Evolutionary conservation across 257 asterid species (phyloP).

Genomic region (Prunella vulgaris): DNA sequence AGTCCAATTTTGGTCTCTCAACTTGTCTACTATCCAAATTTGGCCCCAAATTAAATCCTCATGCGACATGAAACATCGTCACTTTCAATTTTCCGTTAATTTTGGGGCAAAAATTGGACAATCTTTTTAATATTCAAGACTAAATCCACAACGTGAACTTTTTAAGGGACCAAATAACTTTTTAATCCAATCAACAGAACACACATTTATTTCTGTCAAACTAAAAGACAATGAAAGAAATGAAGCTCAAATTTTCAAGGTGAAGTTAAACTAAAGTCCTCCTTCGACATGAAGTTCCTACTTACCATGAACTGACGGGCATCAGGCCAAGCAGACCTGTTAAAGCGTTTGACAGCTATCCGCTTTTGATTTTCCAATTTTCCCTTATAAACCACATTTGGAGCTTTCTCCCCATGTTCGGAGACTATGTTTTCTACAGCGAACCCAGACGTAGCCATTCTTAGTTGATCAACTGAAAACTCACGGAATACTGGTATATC

Average conservation of each 20-base stretch:
- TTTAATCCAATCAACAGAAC: neutral
- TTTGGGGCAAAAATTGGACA: neutral
- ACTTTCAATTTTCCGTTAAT: too few relatives aligned
- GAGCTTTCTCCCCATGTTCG: constrained; percentile 97
- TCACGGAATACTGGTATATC: constrained; percentile 82
- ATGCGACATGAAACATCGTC: neutral
- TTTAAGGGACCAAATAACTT: neutral
- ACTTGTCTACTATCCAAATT: neutral
- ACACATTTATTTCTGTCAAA: neutral
- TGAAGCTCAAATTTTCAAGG: neutral
- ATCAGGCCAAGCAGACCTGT: constrained; percentile 89
- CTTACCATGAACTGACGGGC: constrained; percentile 83
- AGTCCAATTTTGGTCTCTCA: neutral
- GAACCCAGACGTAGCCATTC: constrained; percentile 81
- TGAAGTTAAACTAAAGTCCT: neutral
- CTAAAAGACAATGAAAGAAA: neutral
- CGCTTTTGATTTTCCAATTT: constrained; percentile 82
- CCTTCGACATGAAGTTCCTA: constrained; percentile 6
- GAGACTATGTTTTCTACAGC: constrained; percentile 92
- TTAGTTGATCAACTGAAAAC: constrained; percentile 74
- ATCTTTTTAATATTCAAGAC: neutral
- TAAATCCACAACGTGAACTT: neutral
- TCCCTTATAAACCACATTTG: constrained; percentile 87
- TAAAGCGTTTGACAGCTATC: constrained; percentile 91
- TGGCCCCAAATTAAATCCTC: neutral